Conservation (phyloP, 495 filamentous ascomycete species). For the Aspergillus hancockii region DNA sequence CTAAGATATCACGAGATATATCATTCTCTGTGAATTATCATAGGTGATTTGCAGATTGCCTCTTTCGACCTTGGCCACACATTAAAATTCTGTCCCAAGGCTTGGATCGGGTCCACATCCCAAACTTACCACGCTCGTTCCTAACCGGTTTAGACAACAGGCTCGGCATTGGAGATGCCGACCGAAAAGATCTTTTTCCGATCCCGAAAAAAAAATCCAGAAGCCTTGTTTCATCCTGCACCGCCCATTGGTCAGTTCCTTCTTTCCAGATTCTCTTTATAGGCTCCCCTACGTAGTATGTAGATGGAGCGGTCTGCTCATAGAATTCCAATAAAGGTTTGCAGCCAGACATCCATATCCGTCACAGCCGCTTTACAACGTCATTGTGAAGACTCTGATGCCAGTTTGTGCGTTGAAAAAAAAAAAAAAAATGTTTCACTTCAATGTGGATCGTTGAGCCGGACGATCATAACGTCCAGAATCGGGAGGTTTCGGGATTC, state of each 20-base stretch:
- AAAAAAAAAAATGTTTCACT: background rate
- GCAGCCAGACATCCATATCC: background rate
- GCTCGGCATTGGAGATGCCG: background rate
- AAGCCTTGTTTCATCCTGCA: background rate
- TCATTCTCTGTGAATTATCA: background rate
- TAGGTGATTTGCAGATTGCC: background rate
- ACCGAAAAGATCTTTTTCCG: background rate
- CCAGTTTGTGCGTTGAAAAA: background rate
- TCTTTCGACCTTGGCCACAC: background rate
- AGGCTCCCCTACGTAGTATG: background rate
- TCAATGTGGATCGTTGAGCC: background rate
- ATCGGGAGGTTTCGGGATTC: background rate
- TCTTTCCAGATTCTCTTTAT: background rate
- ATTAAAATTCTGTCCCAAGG: background rate
- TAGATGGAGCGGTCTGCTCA: background rate
- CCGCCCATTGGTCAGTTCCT: background rate
- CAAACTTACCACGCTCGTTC: background rate
- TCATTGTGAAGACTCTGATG: background rate
- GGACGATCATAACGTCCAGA: background rate
- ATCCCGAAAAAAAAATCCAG: background rate
- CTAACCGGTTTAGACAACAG: background rate
- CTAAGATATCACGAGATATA: background rate
- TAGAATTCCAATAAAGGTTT: background rate
- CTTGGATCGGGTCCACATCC: background rate
- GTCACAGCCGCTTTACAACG: background rate